These are phyloP conservation scores for Arthrobotrys sphaeroides DNA, from an alignment of 2,329 filamentous ascomycete species.

Conservation along the genomic window DNA sequence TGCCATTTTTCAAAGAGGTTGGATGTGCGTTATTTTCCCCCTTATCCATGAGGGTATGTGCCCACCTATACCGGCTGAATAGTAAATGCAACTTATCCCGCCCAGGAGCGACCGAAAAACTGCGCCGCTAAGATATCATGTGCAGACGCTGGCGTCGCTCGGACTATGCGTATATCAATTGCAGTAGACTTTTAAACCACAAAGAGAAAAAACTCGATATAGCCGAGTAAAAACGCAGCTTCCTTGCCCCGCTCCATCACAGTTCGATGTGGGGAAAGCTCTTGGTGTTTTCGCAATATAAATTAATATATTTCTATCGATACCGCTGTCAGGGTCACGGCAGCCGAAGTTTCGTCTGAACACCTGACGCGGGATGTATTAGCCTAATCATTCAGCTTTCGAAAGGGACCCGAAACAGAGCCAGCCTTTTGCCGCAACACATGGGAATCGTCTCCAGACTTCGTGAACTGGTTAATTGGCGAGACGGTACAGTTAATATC, in stretches of 20 bases:
- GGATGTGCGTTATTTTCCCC: constrained; percentile 38
- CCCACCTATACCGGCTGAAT: constrained; percentile 36
- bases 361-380: constrained; percentile 21
- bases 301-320: constrained; percentile 53
- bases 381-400: constrained; percentile 23
- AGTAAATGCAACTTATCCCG: not conserved
- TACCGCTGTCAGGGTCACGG: constrained; percentile 20
- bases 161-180: no score
- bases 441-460: constrained; percentile 31
- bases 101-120: not conserved
- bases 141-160: constrained; percentile 26
- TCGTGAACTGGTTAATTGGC: constrained; percentile 11
- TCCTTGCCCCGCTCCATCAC: not conserved
- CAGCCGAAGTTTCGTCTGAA: constrained; percentile 26
- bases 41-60: constrained; percentile 3
- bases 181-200: not conserved
- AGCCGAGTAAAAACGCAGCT: not conserved
- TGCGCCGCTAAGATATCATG: not conserved
- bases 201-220: constrained; percentile 9
- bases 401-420: constrained; percentile 12
- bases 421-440: constrained; percentile 16
- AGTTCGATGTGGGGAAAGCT: constrained; percentile 35
- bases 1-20: not conserved
- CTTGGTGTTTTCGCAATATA: constrained; percentile 23
- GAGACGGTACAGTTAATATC: not conserved